Percentiles rank a stretch among this genome's conserved stretches.
These are phyloP conservation scores for Monosporascus ibericus DNA, from an alignment of 2,329 filamentous ascomycete species.

Conservation along the genomic window DNA sequence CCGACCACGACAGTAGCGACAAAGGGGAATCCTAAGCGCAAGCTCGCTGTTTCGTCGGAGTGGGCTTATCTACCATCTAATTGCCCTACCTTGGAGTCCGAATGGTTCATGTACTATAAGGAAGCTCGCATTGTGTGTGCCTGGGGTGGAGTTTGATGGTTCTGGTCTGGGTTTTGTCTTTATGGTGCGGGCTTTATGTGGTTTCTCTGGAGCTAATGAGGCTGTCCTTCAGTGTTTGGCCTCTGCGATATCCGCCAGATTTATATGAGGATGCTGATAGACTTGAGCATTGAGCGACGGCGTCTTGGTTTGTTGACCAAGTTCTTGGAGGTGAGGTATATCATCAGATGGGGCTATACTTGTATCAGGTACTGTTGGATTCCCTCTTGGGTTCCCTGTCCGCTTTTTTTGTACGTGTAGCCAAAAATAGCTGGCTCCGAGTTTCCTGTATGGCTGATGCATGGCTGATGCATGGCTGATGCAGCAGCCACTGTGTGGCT, in stretches of 20 bases:
- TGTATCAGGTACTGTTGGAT: neutral
- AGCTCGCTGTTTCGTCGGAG: neutral
- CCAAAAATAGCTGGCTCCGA: no score
- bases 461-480: neutral
- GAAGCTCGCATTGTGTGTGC: neutral
- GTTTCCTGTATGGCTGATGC: neutral
- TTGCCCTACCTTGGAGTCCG: neutral
- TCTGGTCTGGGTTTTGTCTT: neutral
- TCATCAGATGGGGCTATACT: neutral
- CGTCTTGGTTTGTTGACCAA: neutral
- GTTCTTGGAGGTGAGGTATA: neutral
- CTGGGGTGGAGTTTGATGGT: neutral
- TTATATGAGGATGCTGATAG: neutral
- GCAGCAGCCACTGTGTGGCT: neutral
- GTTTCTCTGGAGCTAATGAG: neutral
- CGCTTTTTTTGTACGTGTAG: neutral
- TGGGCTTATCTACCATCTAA: neutral
- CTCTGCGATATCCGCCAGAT: no score
- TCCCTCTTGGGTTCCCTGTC: neutral
- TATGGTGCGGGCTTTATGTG: neutral
- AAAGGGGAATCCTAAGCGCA: slow-evolving; percentile 21
- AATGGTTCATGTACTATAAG: neutral
- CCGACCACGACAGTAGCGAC: slow-evolving; percentile 48
- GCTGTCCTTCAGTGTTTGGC: neutral
- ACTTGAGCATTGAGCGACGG: neutral